These are phyloP conservation scores for Phytopythium aichiense DNA, from an alignment of 352 stramenopile species.

Conservation along the genomic window DNA sequence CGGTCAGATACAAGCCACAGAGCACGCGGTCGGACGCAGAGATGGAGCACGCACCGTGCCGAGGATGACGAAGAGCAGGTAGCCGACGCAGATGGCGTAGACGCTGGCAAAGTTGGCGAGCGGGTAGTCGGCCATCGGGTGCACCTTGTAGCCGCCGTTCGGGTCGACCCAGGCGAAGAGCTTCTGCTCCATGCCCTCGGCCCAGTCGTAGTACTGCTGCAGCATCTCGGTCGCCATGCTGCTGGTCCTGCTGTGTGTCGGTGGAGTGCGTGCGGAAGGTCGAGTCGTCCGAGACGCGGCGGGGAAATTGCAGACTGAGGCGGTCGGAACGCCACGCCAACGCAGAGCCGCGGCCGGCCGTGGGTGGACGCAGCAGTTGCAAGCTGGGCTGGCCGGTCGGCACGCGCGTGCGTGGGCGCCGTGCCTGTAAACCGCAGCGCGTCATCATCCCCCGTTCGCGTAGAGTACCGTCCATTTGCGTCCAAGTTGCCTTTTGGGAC, in stretches of 20 bases:
- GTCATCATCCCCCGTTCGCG: not conserved
- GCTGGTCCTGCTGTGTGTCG: not conserved
- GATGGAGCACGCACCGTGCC: constrained; percentile 30
- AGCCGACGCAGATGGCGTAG: constrained; percentile 54
- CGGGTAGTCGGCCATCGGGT: constrained; percentile 59
- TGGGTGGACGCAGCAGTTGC: not conserved
- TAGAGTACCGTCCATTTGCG: not conserved
- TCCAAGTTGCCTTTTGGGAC: not conserved
- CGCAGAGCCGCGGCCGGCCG: not conserved
- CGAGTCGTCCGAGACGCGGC: not conserved
- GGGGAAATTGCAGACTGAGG: constrained; percentile 1
- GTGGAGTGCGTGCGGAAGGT: not conserved
- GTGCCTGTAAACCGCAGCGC: not conserved
- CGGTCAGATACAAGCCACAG: too few relatives aligned
- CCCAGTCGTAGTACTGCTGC: constrained; percentile 51
- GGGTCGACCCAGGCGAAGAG: constrained; percentile 61
- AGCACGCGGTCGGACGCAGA: not conserved
- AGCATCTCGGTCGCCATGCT: constrained; percentile 28
- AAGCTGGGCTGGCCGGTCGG: not conserved
- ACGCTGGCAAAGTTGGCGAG: constrained; percentile 58
- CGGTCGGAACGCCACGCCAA: not conserved
- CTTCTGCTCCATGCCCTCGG: constrained; percentile 37
- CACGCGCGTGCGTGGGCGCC: not conserved
- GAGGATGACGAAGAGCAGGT: constrained; percentile 65
- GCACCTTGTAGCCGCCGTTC: constrained; percentile 47